Conservation (phyloP, 2,329 filamentous ascomycete species). For the Ambrosiella beaveri region DNA sequence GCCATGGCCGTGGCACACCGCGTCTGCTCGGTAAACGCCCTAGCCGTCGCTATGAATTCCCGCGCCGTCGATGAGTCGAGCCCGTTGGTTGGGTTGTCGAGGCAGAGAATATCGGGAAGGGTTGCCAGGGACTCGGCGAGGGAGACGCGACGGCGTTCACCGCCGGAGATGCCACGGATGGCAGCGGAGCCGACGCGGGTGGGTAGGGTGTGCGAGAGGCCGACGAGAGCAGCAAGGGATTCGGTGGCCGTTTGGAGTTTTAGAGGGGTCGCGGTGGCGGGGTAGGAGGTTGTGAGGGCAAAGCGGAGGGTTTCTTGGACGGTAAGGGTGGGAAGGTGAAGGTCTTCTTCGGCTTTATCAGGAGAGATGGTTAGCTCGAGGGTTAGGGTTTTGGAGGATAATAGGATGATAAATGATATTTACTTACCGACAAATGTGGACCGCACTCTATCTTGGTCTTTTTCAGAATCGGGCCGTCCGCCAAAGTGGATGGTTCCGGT, state of each 20-base stretch:
- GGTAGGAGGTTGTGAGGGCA: constrained; percentile 39
- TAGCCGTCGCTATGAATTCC: constrained; percentile 5
- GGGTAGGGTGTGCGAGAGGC: constrained; percentile 51
- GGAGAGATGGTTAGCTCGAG: neutral
- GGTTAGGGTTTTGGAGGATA: neutral
- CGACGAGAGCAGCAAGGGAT: constrained; percentile 27
- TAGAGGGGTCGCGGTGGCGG: constrained; percentile 41
- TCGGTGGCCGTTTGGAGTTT: constrained; percentile 16
- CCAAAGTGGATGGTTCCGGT: neutral
- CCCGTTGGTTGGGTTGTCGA: constrained; percentile 11
- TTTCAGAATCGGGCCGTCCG: neutral
- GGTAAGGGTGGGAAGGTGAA: constrained; percentile 52
- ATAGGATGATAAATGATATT: no score
- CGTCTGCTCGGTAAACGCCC: constrained; percentile 3
- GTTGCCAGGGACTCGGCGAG: constrained; percentile 48
- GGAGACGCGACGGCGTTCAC: constrained; percentile 55
- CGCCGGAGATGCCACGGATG: constrained; percentile 42
- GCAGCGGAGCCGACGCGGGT: constrained; percentile 54
- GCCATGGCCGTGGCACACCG: constrained; percentile 10
- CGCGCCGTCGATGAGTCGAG: constrained; percentile 9
- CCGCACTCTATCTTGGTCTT: neutral
- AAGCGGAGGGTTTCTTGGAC: constrained; percentile 51
- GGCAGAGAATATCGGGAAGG: constrained; percentile 2
- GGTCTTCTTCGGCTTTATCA: constrained; percentile 25
- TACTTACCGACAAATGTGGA: neutral